A percentile compares a stretch with the other conserved stretches of the same genome.
Evolutionary conservation across 108 stramenopile species (phyloP).

Genomic region (Cyclotella cryptica): DNA sequence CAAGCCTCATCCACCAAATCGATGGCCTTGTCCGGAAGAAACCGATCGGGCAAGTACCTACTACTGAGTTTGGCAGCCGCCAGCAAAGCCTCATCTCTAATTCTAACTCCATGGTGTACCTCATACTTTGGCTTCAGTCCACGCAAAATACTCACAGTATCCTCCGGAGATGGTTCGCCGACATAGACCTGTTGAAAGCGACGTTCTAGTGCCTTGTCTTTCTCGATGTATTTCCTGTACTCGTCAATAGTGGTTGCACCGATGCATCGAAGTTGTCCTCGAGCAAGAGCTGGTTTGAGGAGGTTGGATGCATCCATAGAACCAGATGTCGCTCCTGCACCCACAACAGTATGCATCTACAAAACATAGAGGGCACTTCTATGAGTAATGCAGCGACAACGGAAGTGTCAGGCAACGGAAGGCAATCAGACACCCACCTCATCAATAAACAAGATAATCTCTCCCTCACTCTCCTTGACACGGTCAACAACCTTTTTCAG

Average conservation of each 20-base stretch:
- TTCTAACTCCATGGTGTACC: conserved; percentile 96
- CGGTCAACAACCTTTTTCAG: conserved; percentile 98
- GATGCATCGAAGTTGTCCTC: conserved; percentile 97
- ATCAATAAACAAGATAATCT: conserved; percentile 98
- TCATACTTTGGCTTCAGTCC: conserved; percentile 97
- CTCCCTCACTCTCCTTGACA: conserved; percentile 93
- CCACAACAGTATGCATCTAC: conserved; percentile 97
- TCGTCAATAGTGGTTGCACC: conserved; percentile 99
- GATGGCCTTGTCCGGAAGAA: conserved; percentile 83
- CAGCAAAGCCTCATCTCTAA: conserved; percentile 97
- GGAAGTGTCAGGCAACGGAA: neutral
- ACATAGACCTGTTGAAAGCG: conserved; percentile 98
- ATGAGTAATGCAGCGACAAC: neutral
- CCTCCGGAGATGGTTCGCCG: conserved; percentile 95
- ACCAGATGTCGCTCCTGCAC: conserved; percentile 92
- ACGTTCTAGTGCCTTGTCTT: conserved; percentile 98
- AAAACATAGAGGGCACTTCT: neutral
- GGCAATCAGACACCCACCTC: conserved; percentile 57
- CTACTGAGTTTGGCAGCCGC: conserved; percentile 96
- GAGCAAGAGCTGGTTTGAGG: conserved; percentile 97
- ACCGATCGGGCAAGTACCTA: conserved; percentile 97
- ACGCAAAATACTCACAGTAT: conserved; percentile 97
- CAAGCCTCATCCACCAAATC: conserved; percentile 99
- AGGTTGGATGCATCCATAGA: conserved; percentile 99
- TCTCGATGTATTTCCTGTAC: conserved; percentile 94